Percentiles rank a stretch among this genome's conserved stretches.
Conservation (phyloP, 1,139 yeast species). For the Saccharomyces hybrid region DNA sequence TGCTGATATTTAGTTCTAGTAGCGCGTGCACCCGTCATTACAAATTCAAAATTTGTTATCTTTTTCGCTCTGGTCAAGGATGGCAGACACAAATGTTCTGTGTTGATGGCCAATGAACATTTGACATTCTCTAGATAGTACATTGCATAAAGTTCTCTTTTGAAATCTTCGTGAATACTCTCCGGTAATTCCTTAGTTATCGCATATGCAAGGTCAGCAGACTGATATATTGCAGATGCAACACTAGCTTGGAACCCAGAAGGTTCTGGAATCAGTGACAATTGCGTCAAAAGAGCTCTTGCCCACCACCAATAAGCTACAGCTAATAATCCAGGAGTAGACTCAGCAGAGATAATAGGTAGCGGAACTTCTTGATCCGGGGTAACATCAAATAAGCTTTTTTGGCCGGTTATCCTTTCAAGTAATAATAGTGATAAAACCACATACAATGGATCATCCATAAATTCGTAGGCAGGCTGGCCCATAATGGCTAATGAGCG, state of each 20-base stretch:
- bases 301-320: constrained; percentile 67
- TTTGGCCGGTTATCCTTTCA: constrained; percentile 40
- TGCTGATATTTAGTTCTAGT: constrained; percentile 80
- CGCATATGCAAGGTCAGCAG: constrained; percentile 25
- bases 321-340: constrained; percentile 31
- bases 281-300: constrained; percentile 56
- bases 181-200: constrained; percentile 27
- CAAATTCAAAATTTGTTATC: constrained; percentile 53
- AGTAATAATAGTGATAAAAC: constrained; percentile 44
- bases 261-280: constrained; percentile 54
- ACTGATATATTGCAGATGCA: constrained; percentile 29
- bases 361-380: constrained; percentile 21
- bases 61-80: constrained; percentile 47
- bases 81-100: constrained; percentile 50
- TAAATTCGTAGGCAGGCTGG: constrained; percentile 54
- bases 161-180: constrained; percentile 19
- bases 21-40: constrained; percentile 83
- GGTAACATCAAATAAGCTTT: constrained; percentile 29
- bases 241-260: constrained; percentile 38
- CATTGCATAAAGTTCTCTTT: constrained; percentile 38
- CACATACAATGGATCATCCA: constrained; percentile 48
- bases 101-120: constrained; percentile 51
- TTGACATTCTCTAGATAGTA: constrained; percentile 64
- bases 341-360: constrained; percentile 12
- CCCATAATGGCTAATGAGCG: constrained; percentile 48